Percentiles rank a stretch among this genome's conserved stretches.
These are phyloP conservation scores for Aspergillus sclerotioniger DNA, from an alignment of 495 filamentous ascomycete species.

Conservation along the genomic window DNA sequence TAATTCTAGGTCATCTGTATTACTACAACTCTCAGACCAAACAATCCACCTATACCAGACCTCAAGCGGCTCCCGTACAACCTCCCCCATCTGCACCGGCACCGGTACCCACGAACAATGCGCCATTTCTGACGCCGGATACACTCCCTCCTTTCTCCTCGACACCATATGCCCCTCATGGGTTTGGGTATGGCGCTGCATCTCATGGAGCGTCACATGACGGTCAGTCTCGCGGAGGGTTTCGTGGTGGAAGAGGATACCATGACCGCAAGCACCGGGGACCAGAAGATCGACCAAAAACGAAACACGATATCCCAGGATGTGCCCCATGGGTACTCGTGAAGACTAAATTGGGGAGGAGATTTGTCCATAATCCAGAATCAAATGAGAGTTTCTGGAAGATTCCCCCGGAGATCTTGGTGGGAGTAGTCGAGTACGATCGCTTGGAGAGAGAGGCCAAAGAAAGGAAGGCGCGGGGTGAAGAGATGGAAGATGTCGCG, in stretches of 20 bases:
- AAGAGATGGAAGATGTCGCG: slow-evolving; percentile 31
- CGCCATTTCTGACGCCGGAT: slow-evolving; percentile 31
- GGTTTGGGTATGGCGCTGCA: slow-evolving; percentile 19
- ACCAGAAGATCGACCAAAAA: slow-evolving; percentile 76
- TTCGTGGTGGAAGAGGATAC: slow-evolving; percentile 49
- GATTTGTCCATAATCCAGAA: slow-evolving; percentile 82
- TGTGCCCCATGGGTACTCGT: slow-evolving; percentile 91
- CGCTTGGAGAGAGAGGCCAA: slow-evolving; percentile 50
- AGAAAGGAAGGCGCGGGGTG: slow-evolving; percentile 42
- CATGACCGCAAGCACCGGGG: slow-evolving; percentile 57
- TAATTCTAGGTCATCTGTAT: slow-evolving; percentile 67
- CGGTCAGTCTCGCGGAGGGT: slow-evolving; percentile 35
- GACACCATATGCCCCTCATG: slow-evolving; percentile 39
- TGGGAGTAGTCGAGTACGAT: slow-evolving; percentile 73
- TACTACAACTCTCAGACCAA: slow-evolving; percentile 88
- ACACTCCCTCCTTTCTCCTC: slow-evolving; percentile 43
- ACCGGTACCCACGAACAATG: slow-evolving; percentile 20
- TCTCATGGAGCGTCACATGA: slow-evolving; percentile 22
- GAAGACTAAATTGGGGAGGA: slow-evolving; percentile 79
- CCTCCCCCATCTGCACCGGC: slow-evolving; percentile 26
- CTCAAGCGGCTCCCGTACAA: slow-evolving; percentile 38
- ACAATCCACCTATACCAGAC: slow-evolving; percentile 81
- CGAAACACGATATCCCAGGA: slow-evolving; percentile 73
- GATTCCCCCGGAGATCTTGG: slow-evolving; percentile 79
- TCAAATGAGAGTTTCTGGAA: slow-evolving; percentile 91